Percentiles rank a stretch among this genome's conserved stretches.
Conservation (phyloP, 2,329 filamentous ascomycete genomes). For the Grosmannia serpens region DNA sequence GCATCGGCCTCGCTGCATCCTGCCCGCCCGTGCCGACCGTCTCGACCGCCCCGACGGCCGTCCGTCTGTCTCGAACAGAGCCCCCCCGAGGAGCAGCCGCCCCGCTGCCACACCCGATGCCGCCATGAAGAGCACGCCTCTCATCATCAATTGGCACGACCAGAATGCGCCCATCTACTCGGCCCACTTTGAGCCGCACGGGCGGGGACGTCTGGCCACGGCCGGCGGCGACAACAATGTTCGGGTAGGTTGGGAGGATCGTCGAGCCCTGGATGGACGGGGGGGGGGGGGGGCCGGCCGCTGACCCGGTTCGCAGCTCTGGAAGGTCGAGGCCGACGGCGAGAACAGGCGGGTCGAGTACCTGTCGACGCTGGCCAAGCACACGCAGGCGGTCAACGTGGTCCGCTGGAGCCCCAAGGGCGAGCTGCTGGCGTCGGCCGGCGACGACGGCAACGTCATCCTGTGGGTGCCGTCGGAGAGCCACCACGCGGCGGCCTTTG, state of each 20-base stretch:
- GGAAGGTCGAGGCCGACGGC: slow-evolving; percentile 76
- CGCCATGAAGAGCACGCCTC: slow-evolving; percentile 87
- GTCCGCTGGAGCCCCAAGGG: slow-evolving; percentile 92
- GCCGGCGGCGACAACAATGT: slow-evolving; percentile 96
- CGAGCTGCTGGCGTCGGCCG: slow-evolving; percentile 85
- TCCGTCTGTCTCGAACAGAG: neutral
- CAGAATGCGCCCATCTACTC: slow-evolving; percentile 96
- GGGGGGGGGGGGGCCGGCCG: neutral
- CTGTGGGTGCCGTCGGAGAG: slow-evolving; percentile 87
- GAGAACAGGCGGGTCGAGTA: slow-evolving; percentile 87
- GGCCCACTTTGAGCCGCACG: slow-evolving; percentile 87
- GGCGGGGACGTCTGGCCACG: slow-evolving; percentile 84
- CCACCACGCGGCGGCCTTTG: slow-evolving; percentile 50
- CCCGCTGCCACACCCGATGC: slow-evolving; percentile 11
- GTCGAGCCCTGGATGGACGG: too few relatives aligned
- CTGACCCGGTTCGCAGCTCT: slow-evolving; percentile 48
- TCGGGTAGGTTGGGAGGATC: slow-evolving; percentile 67
- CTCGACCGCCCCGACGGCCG: too few relatives aligned
- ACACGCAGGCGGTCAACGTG: slow-evolving; percentile 96
- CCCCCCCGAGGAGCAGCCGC: too few relatives aligned
- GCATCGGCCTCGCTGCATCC: too few relatives aligned
- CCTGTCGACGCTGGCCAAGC: slow-evolving; percentile 80
- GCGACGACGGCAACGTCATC: slow-evolving; percentile 94
- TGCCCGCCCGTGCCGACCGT: too few relatives aligned
- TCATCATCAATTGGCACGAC: slow-evolving; percentile 98